Conservation (phyloP, 140 eudicot species). For the Ambrosia hybrid region DNA sequence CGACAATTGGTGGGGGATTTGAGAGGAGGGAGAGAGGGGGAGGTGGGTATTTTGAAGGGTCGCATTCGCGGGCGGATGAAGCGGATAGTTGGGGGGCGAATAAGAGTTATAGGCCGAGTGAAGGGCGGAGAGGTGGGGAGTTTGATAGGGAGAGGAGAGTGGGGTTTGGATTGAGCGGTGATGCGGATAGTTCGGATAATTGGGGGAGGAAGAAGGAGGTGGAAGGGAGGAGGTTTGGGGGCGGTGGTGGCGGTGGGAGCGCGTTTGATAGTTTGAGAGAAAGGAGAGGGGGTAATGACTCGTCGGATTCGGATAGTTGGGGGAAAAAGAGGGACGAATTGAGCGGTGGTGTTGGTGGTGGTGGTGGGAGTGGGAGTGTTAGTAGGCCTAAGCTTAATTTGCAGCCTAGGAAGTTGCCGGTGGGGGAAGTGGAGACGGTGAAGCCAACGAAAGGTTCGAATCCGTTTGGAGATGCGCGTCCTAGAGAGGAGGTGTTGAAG, state of each 20-base stretch:
- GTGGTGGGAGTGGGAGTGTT: slow-evolving; percentile 14
- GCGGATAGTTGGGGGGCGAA: slow-evolving; percentile 70
- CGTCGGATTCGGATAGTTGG: slow-evolving; percentile 57
- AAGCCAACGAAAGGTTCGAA: slow-evolving; percentile 62
- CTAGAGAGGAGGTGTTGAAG: slow-evolving; percentile 94
- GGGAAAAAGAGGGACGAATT: slow-evolving; percentile 61
- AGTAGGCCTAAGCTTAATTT: slow-evolving; percentile 81
- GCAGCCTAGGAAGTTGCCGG: slow-evolving; percentile 76
- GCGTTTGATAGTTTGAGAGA: slow-evolving; percentile 72
- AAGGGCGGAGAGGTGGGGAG: slow-evolving; percentile 38
- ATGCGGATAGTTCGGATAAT: slow-evolving; percentile 63
- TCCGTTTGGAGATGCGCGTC: slow-evolving; percentile 93
- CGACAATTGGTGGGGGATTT: slow-evolving; percentile 28
- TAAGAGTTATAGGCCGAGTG: slow-evolving; percentile 49
- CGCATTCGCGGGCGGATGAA: slow-evolving; percentile 75
- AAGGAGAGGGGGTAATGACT: slow-evolving; percentile 40
- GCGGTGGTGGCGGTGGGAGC: slow-evolving; percentile 28
- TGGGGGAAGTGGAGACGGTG: slow-evolving; percentile 38
- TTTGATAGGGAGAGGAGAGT: slow-evolving; percentile 60
- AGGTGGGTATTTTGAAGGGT: slow-evolving; percentile 60
- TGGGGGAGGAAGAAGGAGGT: slow-evolving; percentile 73
- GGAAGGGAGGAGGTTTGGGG: slow-evolving; percentile 39
- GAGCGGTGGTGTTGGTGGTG: neutral
- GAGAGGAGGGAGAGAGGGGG: slow-evolving; percentile 49
- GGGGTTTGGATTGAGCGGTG: slow-evolving; percentile 62